These are phyloP conservation scores for Fusarium gaditjirri DNA, from an alignment of 2,329 filamentous ascomycete species.

Conservation along the genomic window DNA sequence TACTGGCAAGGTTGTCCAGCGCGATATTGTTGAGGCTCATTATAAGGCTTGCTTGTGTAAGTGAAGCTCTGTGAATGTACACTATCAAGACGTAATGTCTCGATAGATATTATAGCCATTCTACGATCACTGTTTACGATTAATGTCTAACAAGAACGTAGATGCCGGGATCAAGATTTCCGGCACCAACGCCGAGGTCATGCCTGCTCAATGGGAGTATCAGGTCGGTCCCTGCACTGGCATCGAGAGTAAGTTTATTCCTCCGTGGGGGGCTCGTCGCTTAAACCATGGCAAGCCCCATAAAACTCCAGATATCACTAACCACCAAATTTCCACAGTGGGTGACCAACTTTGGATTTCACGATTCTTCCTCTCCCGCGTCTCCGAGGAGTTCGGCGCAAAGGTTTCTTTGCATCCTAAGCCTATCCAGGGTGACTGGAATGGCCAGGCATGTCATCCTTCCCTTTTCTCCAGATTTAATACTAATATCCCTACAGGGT, in stretches of 20 bases:
- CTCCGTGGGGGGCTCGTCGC: neutral
- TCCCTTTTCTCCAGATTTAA: too few relatives aligned
- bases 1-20: constrained; percentile 95
- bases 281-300: neutral
- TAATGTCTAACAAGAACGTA: neutral
- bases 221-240: constrained; percentile 91
- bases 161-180: constrained; percentile 91
- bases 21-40: constrained; percentile 88
- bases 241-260: constrained; percentile 74
- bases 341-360: constrained; percentile 95
- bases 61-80: constrained; percentile 2
- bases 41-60: constrained; percentile 74
- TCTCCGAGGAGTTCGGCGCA: constrained; percentile 95
- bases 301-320: constrained; percentile 30
- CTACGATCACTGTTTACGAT: rapidly evolving
- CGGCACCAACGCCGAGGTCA: constrained; percentile 98
- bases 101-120: neutral
- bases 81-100: neutral
- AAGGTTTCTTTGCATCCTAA: constrained; percentile 97
- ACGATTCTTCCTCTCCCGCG: constrained; percentile 85
- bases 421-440: constrained; percentile 92
- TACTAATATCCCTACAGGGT: constrained; percentile 57
- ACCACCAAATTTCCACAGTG: constrained; percentile 61
- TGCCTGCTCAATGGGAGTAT: constrained; percentile 98
- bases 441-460: constrained; percentile 95